phyloP scores from a whole-genome alignment of 306 rosid species.

The Alnus rubra region DNA sequence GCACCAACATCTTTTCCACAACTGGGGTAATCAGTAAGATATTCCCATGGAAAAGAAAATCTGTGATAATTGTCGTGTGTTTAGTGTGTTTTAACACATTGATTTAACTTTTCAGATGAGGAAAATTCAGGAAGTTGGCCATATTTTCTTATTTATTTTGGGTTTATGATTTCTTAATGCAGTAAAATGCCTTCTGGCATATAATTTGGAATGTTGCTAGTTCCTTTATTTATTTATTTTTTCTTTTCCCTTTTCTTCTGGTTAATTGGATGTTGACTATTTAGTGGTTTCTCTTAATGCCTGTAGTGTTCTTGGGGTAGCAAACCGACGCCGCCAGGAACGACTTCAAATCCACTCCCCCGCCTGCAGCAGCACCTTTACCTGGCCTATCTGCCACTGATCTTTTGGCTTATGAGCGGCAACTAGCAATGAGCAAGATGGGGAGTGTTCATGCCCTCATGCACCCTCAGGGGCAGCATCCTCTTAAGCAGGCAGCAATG shows the following conservation, averaged over 20 bases:
- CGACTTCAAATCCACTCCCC: slow-evolving; percentile 91
- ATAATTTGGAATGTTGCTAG: neutral
- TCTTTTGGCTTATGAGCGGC: slow-evolving; percentile 76
- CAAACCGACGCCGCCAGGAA: slow-evolving; percentile 98
- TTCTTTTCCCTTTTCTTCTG: too few relatives aligned
- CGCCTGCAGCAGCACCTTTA: slow-evolving; percentile 68
- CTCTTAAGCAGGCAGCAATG: slow-evolving; percentile 82
- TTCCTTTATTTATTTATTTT: neutral
- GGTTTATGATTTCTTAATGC: neutral
- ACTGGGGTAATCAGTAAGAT: neutral
- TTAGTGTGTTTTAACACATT: neutral
- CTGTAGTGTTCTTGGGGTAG: slow-evolving; percentile 96
- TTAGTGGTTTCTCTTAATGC: neutral
- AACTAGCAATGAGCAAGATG: slow-evolving; percentile 93
- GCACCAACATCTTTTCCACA: neutral
- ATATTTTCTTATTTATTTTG: neutral
- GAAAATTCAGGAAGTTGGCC: neutral
- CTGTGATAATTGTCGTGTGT: neutral
- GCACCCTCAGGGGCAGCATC: slow-evolving; percentile 83
- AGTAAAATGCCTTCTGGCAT: neutral
- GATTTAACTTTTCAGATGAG: neutral
- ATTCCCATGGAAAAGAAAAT: neutral
- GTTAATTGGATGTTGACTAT: slow-evolving; percentile 1
- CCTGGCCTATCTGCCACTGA: slow-evolving; percentile 74
- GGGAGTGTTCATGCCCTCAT: slow-evolving; percentile 80